Evolutionary conservation across 176 grass and related monocot genomes (phyloP).

Genomic region (Hsuehochloa calcarea): DNA sequence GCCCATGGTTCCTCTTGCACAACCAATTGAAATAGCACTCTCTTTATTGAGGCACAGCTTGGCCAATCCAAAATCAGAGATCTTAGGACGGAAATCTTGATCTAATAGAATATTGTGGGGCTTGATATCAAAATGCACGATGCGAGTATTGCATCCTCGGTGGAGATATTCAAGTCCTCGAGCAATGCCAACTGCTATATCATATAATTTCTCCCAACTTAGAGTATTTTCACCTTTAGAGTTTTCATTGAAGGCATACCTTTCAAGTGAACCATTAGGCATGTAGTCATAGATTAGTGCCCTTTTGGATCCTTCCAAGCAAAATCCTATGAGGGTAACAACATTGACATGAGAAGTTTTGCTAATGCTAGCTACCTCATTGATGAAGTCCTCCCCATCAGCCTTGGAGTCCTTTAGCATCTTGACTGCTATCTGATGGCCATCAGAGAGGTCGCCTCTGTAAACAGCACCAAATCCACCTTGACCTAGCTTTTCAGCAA

Average conservation of each 20-base stretch:
- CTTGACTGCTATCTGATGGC: constrained; percentile 30
- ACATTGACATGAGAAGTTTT: constrained; percentile 52
- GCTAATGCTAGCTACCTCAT: constrained; percentile 44
- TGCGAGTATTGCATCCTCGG: constrained; percentile 35
- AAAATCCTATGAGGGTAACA: constrained; percentile 43
- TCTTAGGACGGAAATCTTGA: constrained; percentile 41
- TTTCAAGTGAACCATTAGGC: constrained; percentile 45
- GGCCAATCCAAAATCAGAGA: constrained; percentile 43
- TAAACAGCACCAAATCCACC: constrained; percentile 48
- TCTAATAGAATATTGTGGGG: constrained; percentile 43
- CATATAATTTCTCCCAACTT: constrained; percentile 41
- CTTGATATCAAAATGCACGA: constrained; percentile 48
- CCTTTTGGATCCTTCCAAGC: constrained; percentile 34
- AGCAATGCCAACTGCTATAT: constrained; percentile 48
- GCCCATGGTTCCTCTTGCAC: constrained; percentile 38
- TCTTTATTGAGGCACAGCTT: constrained; percentile 31
- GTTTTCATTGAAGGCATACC: neutral
- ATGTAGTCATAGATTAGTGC: constrained; percentile 52
- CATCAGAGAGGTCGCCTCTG: constrained; percentile 25
- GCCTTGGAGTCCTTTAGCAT: constrained; percentile 24
- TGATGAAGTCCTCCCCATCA: constrained; percentile 44
- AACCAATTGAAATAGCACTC: constrained; percentile 27
- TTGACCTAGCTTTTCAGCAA: constrained; percentile 44
- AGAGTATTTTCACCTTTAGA: neutral
- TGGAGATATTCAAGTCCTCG: constrained; percentile 46